phyloP scores from a whole-genome alignment of 768 basidiomycete genomes.

The Lactarius akahatsu region DNA sequence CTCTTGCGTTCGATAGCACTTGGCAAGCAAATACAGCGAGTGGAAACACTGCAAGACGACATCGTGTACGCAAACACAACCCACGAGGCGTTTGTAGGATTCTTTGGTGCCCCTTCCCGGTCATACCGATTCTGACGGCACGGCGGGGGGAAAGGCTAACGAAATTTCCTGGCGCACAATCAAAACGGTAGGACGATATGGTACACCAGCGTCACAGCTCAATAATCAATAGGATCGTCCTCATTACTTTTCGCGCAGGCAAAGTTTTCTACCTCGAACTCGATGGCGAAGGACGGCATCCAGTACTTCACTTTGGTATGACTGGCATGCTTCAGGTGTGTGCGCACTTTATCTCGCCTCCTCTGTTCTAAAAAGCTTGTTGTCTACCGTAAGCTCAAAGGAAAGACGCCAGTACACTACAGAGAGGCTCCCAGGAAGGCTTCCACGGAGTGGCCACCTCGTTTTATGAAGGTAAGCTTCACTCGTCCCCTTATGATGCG shows the following conservation, averaged over 20 bases:
- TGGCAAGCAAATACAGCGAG: constrained; percentile 53
- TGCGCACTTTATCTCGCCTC: background rate
- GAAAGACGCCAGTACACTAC: constrained; percentile 50
- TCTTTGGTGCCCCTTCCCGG: background rate
- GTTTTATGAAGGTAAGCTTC: constrained; percentile 56
- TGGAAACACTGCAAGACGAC: constrained; percentile 58
- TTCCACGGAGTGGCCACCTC: constrained; percentile 60
- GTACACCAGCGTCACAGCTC: constrained; percentile 34
- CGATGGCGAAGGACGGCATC: constrained; percentile 57
- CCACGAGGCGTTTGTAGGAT: constrained; percentile 61
- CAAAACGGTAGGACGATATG: constrained; percentile 52
- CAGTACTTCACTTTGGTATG: constrained; percentile 83
- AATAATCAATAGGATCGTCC: background rate
- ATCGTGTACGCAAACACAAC: constrained; percentile 62
- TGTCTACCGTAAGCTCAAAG: constrained; percentile 45
- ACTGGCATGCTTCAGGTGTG: constrained; percentile 75
- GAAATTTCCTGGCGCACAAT: constrained; percentile 54
- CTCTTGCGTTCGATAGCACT: constrained; percentile 52
- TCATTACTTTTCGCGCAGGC: constrained; percentile 38
- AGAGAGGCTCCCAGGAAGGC: constrained; percentile 43
- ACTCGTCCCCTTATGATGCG: background rate
- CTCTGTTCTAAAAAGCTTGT: constrained; percentile 5
- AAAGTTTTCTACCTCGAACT: constrained; percentile 69
- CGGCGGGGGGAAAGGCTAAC: constrained; percentile 43
- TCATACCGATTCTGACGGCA: constrained; percentile 9